These are phyloP conservation scores for Brettanomyces anomalus DNA, from an alignment of 805 yeast genomes.

Conservation along the genomic window DNA sequence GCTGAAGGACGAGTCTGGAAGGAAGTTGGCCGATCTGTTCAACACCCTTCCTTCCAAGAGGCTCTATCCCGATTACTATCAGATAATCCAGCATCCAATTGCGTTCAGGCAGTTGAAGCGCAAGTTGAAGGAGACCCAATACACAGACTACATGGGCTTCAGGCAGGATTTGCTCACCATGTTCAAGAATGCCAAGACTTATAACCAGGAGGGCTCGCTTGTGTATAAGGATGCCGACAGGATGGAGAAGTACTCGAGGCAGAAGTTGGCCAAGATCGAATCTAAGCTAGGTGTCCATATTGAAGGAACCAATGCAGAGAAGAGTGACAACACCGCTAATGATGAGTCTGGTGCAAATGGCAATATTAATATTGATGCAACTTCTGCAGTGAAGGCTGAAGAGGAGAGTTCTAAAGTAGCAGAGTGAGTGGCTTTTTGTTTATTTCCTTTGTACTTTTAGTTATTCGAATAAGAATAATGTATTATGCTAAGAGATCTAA, in stretches of 20 bases:
- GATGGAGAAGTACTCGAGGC: slow-evolving; percentile 30
- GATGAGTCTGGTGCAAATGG: neutral
- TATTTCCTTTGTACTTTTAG: too few species aligned
- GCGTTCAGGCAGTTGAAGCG: slow-evolving; percentile 47
- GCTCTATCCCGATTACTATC: slow-evolving; percentile 80
- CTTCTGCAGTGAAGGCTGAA: neutral
- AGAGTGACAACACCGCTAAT: neutral
- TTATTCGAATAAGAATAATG: too few species aligned
- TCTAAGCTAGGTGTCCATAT: neutral
- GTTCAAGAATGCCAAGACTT: slow-evolving; percentile 60
- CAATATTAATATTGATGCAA: neutral
- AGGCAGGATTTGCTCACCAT: slow-evolving; percentile 42
- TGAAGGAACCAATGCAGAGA: too few species aligned
- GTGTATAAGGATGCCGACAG: slow-evolving; percentile 50
- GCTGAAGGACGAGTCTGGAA: slow-evolving; percentile 35
- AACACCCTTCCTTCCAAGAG: slow-evolving; percentile 64
- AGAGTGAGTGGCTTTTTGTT: too few species aligned
- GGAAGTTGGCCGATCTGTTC: slow-evolving; percentile 47
- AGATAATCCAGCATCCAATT: slow-evolving; percentile 50
- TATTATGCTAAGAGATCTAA: too few species aligned
- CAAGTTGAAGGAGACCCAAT: slow-evolving; percentile 31
- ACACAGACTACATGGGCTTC: slow-evolving; percentile 35
- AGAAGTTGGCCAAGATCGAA: slow-evolving; percentile 9
- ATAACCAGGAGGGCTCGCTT: slow-evolving; percentile 60
- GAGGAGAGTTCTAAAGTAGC: neutral